A percentile compares a stretch with the other conserved stretches of the same genome.
These are phyloP conservation scores for Yamadazyma spencermartinsiae DNA, from an alignment of 1,139 yeast genomes.

Conservation along the genomic window DNA sequence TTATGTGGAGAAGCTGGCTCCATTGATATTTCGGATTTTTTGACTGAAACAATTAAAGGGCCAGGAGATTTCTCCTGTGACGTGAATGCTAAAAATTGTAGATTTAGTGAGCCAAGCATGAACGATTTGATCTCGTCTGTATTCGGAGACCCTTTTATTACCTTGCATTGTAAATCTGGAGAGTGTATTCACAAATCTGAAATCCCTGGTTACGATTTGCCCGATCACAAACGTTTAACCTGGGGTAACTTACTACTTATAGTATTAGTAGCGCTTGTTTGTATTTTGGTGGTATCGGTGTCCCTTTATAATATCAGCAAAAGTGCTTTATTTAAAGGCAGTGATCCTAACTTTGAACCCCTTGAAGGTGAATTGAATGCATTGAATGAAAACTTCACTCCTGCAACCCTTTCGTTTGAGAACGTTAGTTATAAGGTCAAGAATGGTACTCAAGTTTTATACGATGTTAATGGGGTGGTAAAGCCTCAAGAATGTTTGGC, in stretches of 20 bases:
- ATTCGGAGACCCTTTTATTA: slow-evolving; percentile 89
- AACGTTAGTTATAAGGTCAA: slow-evolving; percentile 62
- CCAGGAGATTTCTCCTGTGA: slow-evolving; percentile 93
- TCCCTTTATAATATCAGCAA: slow-evolving; percentile 55
- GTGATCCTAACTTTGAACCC: slow-evolving; percentile 22
- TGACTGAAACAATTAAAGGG: slow-evolving; percentile 85
- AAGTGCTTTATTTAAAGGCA: slow-evolving; percentile 59
- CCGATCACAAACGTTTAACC: slow-evolving; percentile 56
- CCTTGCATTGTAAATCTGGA: slow-evolving; percentile 76
- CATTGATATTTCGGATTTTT: slow-evolving; percentile 89
- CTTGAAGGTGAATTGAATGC: slow-evolving; percentile 41
- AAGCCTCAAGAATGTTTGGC: slow-evolving; percentile 90
- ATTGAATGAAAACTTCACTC: slow-evolving; percentile 60
- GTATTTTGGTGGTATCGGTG: slow-evolving; percentile 37
- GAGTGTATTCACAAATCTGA: slow-evolving; percentile 93
- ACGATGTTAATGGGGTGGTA: slow-evolving; percentile 69
- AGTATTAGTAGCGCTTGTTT: slow-evolving; percentile 47
- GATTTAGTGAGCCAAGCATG: slow-evolving; percentile 94
- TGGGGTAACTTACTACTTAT: slow-evolving; percentile 52
- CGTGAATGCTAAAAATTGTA: slow-evolving; percentile 57
- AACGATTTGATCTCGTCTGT: slow-evolving; percentile 85
- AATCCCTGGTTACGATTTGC: slow-evolving; percentile 83
- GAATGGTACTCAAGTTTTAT: slow-evolving; percentile 54
- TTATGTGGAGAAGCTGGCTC: slow-evolving; percentile 93
- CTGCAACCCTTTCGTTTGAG: slow-evolving; percentile 76